Conservation (phyloP, 1,284 basidiomycete species). For the Leccinum cinnamomeum region DNA sequence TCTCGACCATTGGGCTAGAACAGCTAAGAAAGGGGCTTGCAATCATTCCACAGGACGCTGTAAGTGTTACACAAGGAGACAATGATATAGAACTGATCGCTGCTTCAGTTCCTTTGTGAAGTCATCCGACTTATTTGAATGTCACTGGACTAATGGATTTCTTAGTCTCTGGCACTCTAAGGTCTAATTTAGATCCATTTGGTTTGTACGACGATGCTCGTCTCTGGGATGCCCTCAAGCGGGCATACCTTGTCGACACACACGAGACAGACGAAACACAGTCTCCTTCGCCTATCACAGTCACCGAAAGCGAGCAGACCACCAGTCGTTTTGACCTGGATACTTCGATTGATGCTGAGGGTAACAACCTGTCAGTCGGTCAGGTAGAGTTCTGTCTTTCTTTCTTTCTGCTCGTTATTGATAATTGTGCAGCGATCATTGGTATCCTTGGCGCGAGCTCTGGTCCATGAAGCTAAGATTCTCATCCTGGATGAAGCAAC, state of each 20-base stretch:
- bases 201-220: constrained; percentile 61
- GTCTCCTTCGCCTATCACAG: neutral
- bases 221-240: constrained; percentile 80
- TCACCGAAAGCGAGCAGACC: neutral
- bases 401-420: neutral
- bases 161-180: constrained; percentile 68
- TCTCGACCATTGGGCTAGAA: constrained; percentile 63
- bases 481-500: constrained; percentile 81
- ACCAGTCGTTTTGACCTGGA: constrained; percentile 74
- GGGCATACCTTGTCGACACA: constrained; percentile 69
- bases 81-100: neutral
- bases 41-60: constrained; percentile 90
- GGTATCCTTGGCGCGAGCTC: constrained; percentile 78
- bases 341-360: constrained; percentile 82
- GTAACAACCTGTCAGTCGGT: constrained; percentile 76
- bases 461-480: constrained; percentile 77
- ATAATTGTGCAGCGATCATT: constrained; percentile 61
- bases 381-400: constrained; percentile 32
- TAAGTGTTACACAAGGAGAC: constrained; percentile 36
- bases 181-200: constrained; percentile 84
- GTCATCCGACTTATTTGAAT: neutral
- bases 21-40: constrained; percentile 70
- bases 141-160: constrained; percentile 5
- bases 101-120: constrained; percentile 24
- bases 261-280: constrained; percentile 23